Percentiles rank a stretch among this genome's conserved stretches.
Evolutionary conservation across 192 early-diverging fungal species (phyloP).

Genomic region (Coemansia sp.): DNA sequence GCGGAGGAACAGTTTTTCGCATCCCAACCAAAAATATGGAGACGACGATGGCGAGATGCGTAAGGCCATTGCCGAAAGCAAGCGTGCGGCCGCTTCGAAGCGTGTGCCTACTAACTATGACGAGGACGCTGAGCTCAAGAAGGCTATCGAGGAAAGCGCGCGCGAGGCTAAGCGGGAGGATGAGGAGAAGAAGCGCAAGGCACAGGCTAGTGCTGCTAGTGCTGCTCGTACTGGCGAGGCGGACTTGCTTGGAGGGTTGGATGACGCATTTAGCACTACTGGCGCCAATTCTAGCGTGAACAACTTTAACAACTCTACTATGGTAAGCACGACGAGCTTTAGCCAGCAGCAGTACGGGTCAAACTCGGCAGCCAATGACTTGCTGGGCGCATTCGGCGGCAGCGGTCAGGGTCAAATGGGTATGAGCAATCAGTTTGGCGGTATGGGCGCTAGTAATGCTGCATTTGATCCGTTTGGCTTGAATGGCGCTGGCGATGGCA

Average conservation of each 20-base stretch:
- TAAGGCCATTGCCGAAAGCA: slow-evolving; percentile 84
- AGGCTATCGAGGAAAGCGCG: slow-evolving; percentile 87
- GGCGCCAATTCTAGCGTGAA: slow-evolving; percentile 22
- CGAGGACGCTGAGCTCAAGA: slow-evolving; percentile 73
- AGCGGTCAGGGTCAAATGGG: slow-evolving; percentile 19
- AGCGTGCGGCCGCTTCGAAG: slow-evolving; percentile 62
- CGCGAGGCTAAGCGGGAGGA: slow-evolving; percentile 61
- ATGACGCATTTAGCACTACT: slow-evolving; percentile 24
- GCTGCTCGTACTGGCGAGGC: slow-evolving; percentile 20
- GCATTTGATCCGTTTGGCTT: slow-evolving; percentile 55
- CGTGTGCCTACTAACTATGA: slow-evolving; percentile 50
- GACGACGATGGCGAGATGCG: slow-evolving; percentile 85
- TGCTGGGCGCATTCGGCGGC: slow-evolving; percentile 32
- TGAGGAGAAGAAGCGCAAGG: slow-evolving; percentile 10
- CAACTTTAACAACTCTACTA: slow-evolving; percentile 33
- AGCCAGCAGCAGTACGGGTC: slow-evolving; percentile 40
- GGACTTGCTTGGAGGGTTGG: slow-evolving; percentile 51
- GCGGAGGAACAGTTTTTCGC: slow-evolving; percentile 39
- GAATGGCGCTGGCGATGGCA: slow-evolving; percentile 5
- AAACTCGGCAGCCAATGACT: slow-evolving; percentile 30
- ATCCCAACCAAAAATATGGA: slow-evolving; percentile 26
- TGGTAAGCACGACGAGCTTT: slow-evolving; percentile 40
- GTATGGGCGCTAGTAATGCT: slow-evolving; percentile 9
- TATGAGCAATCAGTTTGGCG: slow-evolving; percentile 23
- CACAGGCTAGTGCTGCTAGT: background rate